Evolutionary conservation across 2,329 filamentous ascomycete species (phyloP), one percentile per base, ranked within the genome.

Genomic region (Colletotrichum somersetense): DNA sequence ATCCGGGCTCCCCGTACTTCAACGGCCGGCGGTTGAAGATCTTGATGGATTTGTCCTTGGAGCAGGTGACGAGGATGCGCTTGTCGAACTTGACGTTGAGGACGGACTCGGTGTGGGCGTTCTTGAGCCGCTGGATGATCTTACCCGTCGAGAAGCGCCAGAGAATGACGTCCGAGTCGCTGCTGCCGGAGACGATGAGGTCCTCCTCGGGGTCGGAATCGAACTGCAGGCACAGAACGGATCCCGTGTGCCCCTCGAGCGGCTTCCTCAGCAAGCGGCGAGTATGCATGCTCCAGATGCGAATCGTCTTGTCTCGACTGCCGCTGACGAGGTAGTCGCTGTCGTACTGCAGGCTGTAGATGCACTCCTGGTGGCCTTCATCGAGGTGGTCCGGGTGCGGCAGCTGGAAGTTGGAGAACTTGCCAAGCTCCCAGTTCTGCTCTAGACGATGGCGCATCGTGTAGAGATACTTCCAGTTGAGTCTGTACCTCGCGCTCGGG

Each of bases 1-100:
- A 91, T 8, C 89, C 90, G 3, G 86, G 74, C 44, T 91, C 89
- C 30, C 89, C 89, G 55, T 87, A 85, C 42, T 84, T 83, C n/a
- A 97, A 84, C 23, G 90, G 86, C 23, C 85, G 87, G 6, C 96
- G 91, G 80, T 96, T 98, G 89, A 97, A 99, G 23, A 99, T 91
- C 81, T 98, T 98, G 85, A 99, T 97, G 0, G 92, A 92, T 81
- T 95, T 97, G 81, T 99, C 96, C 80, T 99, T 99, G 61, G 96
- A 98, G 78, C 96, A 98, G 0, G 96, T 99, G 16, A 98, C 94
- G 5, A 99, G 87, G 74, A 97, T 97, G 11, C 94, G 90, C 75
- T 94, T 92, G 79, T 98, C 95, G 76, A 98, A 99, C 73, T 93
- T 90, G 68, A 99, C 90, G 78, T 98, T 98, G 20, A 99, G 85